These are phyloP conservation scores for Puccinia horiana DNA, from an alignment of 1,284 basidiomycete species.

Conservation along the genomic window DNA sequence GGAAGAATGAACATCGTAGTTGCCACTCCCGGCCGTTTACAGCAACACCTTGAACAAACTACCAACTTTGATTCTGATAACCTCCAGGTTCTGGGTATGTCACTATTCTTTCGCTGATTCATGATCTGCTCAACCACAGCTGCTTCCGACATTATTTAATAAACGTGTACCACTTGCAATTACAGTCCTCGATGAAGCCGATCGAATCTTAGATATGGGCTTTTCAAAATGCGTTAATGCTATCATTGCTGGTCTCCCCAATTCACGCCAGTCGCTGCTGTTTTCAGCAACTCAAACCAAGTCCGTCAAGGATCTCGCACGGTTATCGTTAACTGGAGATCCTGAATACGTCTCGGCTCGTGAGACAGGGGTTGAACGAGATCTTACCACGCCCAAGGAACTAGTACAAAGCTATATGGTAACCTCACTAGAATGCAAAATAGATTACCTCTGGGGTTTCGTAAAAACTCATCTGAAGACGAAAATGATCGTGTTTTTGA, in stretches of 20 bases:
- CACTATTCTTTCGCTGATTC: not conserved
- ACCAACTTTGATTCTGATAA: slow-evolving; percentile 89
- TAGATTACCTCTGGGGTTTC: slow-evolving; percentile 90
- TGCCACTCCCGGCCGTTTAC: slow-evolving; percentile 87
- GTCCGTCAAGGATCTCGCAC: slow-evolving; percentile 83
- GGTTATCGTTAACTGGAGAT: slow-evolving; percentile 75
- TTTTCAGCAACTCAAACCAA: slow-evolving; percentile 97
- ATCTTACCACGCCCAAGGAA: slow-evolving; percentile 66
- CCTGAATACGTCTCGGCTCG: slow-evolving; percentile 71
- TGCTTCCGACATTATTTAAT: not conserved
- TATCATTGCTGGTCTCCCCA: slow-evolving; percentile 75
- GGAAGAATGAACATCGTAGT: slow-evolving; percentile 95
- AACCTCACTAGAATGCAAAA: slow-evolving; percentile 80
- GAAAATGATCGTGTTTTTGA: slow-evolving; percentile 92
- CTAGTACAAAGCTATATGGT: slow-evolving; percentile 90
- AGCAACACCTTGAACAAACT: slow-evolving; percentile 98
- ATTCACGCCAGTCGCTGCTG: slow-evolving; percentile 79
- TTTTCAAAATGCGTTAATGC: slow-evolving; percentile 86
- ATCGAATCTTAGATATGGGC: slow-evolving; percentile 94
- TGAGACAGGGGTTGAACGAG: slow-evolving; percentile 51
- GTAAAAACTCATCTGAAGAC: slow-evolving; percentile 89
- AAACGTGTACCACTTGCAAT: not conserved
- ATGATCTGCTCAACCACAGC: not conserved
- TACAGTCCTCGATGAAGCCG: slow-evolving; percentile 90
- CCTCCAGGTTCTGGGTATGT: slow-evolving; percentile 82